A percentile compares a stretch with the other conserved stretches of the same genome.
phyloP scores from a whole-genome alignment of 2,329 filamentous ascomycete genomes.

The Venturia pyrina region DNA sequence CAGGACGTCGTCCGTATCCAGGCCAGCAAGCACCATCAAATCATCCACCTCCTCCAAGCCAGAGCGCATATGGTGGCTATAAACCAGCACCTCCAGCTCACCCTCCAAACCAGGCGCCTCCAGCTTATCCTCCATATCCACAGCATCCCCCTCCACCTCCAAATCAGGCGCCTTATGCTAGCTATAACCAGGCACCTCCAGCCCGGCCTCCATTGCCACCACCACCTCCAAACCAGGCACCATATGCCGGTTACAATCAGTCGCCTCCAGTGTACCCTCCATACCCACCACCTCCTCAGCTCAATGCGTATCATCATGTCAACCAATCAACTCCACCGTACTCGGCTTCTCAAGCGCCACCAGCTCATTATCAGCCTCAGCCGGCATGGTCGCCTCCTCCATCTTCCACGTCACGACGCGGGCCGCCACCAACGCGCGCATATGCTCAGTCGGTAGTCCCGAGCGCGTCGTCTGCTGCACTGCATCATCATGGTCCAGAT shows the following conservation, averaged over 20 bases:
- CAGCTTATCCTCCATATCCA: constrained; percentile 17
- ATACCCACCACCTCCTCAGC: constrained; percentile 15
- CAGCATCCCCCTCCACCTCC: constrained; percentile 10
- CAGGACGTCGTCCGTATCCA: constrained; percentile 27
- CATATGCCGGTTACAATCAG: too few species aligned
- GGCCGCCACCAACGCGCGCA: neutral
- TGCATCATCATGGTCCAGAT: neutral
- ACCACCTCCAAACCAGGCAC: too few species aligned
- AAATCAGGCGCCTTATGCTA: constrained; percentile 5
- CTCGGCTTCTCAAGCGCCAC: constrained; percentile 8
- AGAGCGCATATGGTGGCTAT: constrained; percentile 7
- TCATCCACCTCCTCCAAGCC: constrained; percentile 15
- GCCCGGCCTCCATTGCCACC: constrained; percentile 15
- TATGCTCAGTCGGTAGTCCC: neutral
- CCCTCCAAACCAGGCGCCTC: constrained; percentile 6
- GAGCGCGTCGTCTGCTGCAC: neutral
- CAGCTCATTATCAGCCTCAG: neutral
- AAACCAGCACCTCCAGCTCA: constrained; percentile 16
- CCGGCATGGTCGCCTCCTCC: neutral
- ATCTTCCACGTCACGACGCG: neutral
- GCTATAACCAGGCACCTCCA: constrained; percentile 10
- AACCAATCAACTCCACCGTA: constrained; percentile 1
- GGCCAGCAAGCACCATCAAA: constrained; percentile 20
- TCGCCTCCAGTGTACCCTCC: constrained; percentile 14
- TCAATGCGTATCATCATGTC: constrained; percentile 17